These are phyloP conservation scores for Xylaria grammica DNA, from an alignment of 495 filamentous ascomycete species.

Conservation along the genomic window DNA sequence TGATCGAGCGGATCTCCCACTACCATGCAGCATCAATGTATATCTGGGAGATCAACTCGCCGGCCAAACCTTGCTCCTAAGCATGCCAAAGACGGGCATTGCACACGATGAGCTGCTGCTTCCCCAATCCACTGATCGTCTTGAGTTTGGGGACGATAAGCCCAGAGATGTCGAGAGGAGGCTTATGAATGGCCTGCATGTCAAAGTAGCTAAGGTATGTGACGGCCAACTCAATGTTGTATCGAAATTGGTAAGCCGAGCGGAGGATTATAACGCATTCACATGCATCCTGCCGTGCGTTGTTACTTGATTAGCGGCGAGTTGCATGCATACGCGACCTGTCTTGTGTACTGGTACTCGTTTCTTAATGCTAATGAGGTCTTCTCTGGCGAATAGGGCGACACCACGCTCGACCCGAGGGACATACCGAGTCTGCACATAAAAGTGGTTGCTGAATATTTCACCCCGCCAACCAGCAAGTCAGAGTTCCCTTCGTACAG, in stretches of 20 bases:
- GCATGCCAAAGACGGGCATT: conserved; percentile 29
- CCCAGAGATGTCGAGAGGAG: background rate
- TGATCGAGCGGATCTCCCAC: conserved; percentile 36
- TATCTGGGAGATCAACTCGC: conserved; percentile 30
- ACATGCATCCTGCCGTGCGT: background rate
- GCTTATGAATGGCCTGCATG: conserved; percentile 20
- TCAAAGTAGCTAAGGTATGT: conserved; percentile 32
- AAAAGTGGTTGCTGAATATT: conserved; percentile 22
- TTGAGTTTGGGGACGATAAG: background rate
- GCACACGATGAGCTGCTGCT: conserved; percentile 30
- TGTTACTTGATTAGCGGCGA: background rate
- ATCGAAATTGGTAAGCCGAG: background rate
- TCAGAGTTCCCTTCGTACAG: conserved; percentile 29
- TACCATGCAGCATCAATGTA: conserved; percentile 40
- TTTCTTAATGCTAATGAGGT: background rate
- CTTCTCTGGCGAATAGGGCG: conserved; percentile 14
- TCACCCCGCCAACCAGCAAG: conserved; percentile 20
- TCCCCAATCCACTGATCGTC: background rate
- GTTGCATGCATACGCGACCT: background rate
- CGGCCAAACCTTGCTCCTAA: conserved; percentile 30
- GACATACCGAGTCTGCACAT: conserved; percentile 24
- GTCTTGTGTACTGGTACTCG: background rate
- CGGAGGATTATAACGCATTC: background rate
- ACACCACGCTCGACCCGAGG: conserved; percentile 13
- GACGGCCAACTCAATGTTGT: background rate